Evolutionary conservation across 257 asterid species (phyloP).

Genomic region (Leptodermis oblonga): DNA sequence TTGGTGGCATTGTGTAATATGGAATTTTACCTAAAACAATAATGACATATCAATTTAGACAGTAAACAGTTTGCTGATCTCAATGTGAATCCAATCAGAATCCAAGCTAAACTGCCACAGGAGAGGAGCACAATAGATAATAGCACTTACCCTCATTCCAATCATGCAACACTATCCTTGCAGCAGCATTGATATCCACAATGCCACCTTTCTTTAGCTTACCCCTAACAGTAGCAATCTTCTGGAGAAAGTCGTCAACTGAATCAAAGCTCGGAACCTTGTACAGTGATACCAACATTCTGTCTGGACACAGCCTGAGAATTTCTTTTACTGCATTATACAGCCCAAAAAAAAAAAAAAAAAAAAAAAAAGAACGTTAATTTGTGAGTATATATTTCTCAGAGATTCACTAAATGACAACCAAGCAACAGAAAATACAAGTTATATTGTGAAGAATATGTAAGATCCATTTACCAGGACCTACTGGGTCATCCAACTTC

Average conservation of each 20-base stretch:
- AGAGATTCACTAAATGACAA: constrained; percentile 9
- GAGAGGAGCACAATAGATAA: neutral
- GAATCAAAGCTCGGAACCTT: constrained; percentile 69
- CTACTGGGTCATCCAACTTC: constrained; percentile 79
- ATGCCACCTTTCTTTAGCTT: constrained; percentile 90
- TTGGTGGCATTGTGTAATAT: constrained; percentile 89
- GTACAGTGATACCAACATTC: constrained; percentile 60
- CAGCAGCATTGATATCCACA: constrained; percentile 75
- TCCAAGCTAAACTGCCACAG: neutral
- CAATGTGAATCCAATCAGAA: neutral
- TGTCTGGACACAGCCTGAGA: constrained; percentile 74
- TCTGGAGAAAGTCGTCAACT: constrained; percentile 85
- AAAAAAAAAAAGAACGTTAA: too few species aligned
- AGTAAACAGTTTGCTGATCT: neutral
- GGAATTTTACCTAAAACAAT: constrained; percentile 81
- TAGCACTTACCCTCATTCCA: constrained; percentile 82
- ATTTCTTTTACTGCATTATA: constrained; percentile 77
- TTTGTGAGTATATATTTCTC: neutral
- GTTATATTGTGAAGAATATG: neutral
- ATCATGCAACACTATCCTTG: constrained; percentile 85
- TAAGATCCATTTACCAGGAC: constrained; percentile 53
- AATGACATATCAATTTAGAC: neutral
- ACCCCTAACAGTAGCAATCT: constrained; percentile 80
- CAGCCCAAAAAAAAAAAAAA: constrained; percentile 1
- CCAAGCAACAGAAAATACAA: neutral